Evolutionary conservation across 2,329 filamentous ascomycete genomes (phyloP).

Genomic region (Hymenoscyphus linearis): DNA sequence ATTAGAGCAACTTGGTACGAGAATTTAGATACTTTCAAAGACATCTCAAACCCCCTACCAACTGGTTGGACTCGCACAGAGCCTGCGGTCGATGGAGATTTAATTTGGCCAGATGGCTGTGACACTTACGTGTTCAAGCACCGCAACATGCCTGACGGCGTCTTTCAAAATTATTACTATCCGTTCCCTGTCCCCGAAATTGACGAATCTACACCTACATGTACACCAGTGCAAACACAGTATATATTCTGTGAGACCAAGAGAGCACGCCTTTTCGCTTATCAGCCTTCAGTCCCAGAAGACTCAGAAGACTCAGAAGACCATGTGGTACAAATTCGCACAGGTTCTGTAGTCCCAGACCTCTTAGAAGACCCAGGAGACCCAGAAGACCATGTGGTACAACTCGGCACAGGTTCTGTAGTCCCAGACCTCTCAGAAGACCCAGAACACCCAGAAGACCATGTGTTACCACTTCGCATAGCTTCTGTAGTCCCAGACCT

Average conservation of each 20-base stretch:
- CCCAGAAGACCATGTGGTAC: neutral
- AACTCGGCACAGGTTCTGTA: neutral
- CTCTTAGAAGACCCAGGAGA: neutral
- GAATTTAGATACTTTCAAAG: neutral
- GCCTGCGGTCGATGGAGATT: neutral
- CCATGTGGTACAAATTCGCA: neutral
- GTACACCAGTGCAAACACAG: neutral
- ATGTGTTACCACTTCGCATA: neutral
- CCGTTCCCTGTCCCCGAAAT: neutral
- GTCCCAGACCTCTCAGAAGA: too few relatives aligned
- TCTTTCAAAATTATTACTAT: neutral
- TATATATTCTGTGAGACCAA: neutral
- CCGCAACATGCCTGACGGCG: neutral
- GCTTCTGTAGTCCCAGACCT: too few relatives aligned
- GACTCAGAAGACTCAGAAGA: neutral
- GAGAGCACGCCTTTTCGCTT: neutral
- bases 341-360: too few relatives aligned
- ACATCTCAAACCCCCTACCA: neutral
- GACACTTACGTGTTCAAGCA: neutral
- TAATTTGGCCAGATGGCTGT: neutral
- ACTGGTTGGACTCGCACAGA: neutral
- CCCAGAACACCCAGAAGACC: neutral
- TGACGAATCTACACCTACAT: neutral
- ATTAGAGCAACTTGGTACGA: neutral
- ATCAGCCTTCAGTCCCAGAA: too few relatives aligned